Percentiles rank a stretch among this genome's conserved stretches.
These are phyloP conservation scores for Aspergillus carlsbadensis DNA, from an alignment of 495 filamentous ascomycete species.

Conservation along the genomic window DNA sequence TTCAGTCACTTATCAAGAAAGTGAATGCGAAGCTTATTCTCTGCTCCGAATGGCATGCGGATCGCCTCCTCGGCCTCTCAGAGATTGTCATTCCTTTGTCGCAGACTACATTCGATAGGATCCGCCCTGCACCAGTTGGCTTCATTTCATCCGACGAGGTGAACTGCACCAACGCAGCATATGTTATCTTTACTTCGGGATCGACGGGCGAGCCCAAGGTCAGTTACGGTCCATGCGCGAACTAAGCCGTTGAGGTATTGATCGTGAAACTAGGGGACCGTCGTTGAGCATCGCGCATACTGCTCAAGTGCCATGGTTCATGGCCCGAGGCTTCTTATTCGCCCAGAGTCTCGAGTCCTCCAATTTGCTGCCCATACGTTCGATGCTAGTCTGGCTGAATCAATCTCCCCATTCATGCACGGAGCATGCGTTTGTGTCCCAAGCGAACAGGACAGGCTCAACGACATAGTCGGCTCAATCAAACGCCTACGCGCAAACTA, in stretches of 20 bases:
- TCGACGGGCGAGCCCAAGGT: neutral
- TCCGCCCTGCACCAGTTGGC: too few relatives aligned
- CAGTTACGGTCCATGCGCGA: neutral
- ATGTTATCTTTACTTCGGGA: neutral
- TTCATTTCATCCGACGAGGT: too few relatives aligned
- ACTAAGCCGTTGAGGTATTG: too few relatives aligned
- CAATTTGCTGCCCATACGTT: neutral
- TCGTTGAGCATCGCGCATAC: neutral
- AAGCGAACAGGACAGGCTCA: neutral
- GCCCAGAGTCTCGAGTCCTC: neutral
- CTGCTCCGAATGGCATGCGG: neutral
- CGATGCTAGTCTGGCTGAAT: neutral
- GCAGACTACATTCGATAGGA: too few relatives aligned
- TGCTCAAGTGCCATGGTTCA: neutral
- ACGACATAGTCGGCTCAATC: neutral
- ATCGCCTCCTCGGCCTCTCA: too few relatives aligned
- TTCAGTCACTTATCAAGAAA: neutral
- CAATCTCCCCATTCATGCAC: neutral
- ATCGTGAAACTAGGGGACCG: neutral
- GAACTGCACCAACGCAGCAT: neutral
- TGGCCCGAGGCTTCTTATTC: neutral
- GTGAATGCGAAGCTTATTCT: neutral
- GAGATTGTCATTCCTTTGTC: too few relatives aligned
- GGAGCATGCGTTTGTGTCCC: neutral
- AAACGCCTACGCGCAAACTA: neutral